phyloP scores from a whole-genome alignment of 495 filamentous ascomycete genomes.

The Aspergillus baeticus region DNA sequence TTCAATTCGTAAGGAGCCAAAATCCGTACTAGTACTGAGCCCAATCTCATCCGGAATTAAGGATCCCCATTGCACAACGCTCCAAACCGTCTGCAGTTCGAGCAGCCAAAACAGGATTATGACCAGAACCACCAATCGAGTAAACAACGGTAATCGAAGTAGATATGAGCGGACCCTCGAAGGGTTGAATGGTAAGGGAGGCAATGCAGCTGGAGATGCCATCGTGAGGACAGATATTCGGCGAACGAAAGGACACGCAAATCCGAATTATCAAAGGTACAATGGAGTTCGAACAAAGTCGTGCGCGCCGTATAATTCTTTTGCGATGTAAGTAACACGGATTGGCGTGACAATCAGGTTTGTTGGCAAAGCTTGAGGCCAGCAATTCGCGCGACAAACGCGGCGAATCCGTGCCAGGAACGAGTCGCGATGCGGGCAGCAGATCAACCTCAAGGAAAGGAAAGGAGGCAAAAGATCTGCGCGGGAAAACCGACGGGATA shows the following conservation, averaged over 20 bases:
- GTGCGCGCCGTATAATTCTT: too few species aligned
- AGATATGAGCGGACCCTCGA: conserved; percentile 65
- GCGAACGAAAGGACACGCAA: too few species aligned
- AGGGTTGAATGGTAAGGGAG: conserved; percentile 49
- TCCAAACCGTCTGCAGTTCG: conserved; percentile 63
- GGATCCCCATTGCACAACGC: conserved; percentile 70
- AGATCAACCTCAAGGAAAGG: neutral
- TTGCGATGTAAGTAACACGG: too few species aligned
- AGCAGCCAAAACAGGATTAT: conserved; percentile 69
- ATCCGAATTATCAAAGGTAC: neutral
- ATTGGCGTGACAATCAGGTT: neutral
- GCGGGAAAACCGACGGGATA: neutral
- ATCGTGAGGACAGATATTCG: conserved; percentile 20
- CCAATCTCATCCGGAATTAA: conserved; percentile 74
- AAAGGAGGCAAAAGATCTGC: neutral
- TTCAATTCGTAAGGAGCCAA: neutral
- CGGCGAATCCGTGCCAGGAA: conserved; percentile 7
- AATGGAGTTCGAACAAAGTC: too few species aligned
- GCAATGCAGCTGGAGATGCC: conserved; percentile 41
- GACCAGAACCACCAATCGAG: conserved; percentile 67
- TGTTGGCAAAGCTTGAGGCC: neutral
- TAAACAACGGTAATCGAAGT: conserved; percentile 83
- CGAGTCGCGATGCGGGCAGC: neutral
- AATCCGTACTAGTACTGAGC: conserved; percentile 68
- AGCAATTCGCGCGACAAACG: conserved; percentile 24